These are phyloP conservation scores for Nicotiana attenuata DNA, from an alignment of 257 asterid species.

Conservation along the genomic window DNA sequence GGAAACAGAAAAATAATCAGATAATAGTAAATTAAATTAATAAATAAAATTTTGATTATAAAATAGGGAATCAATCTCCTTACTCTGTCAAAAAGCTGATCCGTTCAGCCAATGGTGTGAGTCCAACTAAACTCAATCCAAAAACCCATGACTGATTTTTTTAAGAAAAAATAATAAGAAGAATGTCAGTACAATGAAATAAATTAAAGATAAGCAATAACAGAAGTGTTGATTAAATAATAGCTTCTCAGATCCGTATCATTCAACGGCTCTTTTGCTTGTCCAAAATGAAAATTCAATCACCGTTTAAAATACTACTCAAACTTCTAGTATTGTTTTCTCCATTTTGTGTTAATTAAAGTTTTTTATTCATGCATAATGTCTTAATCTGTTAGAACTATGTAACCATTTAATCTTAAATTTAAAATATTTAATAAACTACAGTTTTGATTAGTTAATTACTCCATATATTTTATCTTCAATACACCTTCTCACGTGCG, in stretches of 20 bases:
- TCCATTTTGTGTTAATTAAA: neutral
- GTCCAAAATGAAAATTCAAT: neutral
- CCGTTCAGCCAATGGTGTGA: conserved; percentile 90
- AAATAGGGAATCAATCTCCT: conserved; percentile 13
- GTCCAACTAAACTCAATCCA: conserved; percentile 82
- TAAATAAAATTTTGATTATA: neutral
- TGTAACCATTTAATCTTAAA: neutral
- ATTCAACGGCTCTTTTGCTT: neutral
- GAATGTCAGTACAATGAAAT: neutral
- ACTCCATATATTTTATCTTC: neutral
- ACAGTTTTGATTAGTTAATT: neutral
- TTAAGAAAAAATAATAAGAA: neutral
- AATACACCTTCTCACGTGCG: neutral
- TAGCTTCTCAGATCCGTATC: neutral
- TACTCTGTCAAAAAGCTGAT: conserved; percentile 89
- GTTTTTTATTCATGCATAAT: neutral
- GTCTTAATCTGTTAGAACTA: neutral
- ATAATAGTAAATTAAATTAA: neutral
- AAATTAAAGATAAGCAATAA: neutral
- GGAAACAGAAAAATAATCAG: neutral
- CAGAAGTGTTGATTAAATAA: neutral
- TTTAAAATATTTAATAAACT: neutral
- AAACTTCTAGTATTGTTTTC: neutral
- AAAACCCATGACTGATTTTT: conserved; percentile 73
- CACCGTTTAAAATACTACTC: neutral